Evolutionary conservation across 352 stramenopile species (phyloP).

Genomic region (Globisporangium abappressorium): DNA sequence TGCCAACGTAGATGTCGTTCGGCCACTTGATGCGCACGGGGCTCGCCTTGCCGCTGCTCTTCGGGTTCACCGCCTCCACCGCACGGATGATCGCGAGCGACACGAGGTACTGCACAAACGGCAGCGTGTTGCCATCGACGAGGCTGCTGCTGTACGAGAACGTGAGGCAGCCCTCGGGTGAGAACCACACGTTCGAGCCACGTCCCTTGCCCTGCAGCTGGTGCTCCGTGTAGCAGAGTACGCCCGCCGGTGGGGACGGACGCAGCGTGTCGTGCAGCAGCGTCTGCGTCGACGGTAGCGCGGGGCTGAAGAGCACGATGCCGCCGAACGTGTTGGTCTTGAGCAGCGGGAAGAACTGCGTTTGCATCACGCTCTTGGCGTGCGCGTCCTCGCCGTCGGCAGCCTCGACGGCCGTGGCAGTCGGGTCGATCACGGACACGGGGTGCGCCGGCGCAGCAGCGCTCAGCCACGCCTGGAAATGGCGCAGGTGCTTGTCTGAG

Average conservation of each 20-base stretch:
- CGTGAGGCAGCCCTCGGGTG: conserved; percentile 86
- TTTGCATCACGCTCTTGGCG: conserved; percentile 22
- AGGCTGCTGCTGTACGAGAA: conserved; percentile 89
- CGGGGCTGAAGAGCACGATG: conserved; percentile 70
- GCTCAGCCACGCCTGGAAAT: conserved; percentile 65
- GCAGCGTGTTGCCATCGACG: conserved; percentile 71
- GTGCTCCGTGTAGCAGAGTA: conserved; percentile 81
- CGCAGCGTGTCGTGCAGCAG: conserved; percentile 74
- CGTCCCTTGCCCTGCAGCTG: conserved; percentile 81
- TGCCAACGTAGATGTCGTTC: conserved; percentile 90
- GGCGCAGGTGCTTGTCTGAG: conserved; percentile 67
- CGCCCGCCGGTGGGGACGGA: conserved; percentile 52
- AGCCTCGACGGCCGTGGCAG: conserved; percentile 2
- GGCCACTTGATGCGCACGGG: conserved; percentile 91
- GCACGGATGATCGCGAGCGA: conserved; percentile 84
- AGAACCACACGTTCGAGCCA: conserved; percentile 84
- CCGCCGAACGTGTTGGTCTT: conserved; percentile 59
- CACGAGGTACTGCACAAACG: conserved; percentile 90
- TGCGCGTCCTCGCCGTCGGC: conserved; percentile 28
- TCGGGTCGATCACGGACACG: conserved; percentile 18
- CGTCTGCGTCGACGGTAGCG: conserved; percentile 80
- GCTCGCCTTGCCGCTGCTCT: conserved; percentile 27
- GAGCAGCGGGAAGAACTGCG: conserved; percentile 48
- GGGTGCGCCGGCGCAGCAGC: conserved; percentile 20
- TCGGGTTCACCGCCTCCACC: conserved; percentile 57